Conservation (phyloP, 495 filamentous ascomycete genomes). For the Beverwykella pulmonaria region DNA sequence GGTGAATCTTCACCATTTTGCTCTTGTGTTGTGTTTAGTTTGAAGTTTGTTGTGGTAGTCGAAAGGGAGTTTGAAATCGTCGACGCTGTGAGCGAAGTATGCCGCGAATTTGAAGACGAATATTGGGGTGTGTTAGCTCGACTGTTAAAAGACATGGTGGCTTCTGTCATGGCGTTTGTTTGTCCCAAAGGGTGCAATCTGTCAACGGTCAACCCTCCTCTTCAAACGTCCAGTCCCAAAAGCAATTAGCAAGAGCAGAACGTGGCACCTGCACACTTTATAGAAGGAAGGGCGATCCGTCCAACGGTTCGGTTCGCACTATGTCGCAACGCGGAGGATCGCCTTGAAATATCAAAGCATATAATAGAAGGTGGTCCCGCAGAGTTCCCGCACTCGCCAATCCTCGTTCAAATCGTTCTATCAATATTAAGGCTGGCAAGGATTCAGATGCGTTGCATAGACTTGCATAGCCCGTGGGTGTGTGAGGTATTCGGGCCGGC, state of each 20-base stretch:
- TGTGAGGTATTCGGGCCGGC: slow-evolving; percentile 17
- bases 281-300: slow-evolving; percentile 3
- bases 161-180: slow-evolving; percentile 1
- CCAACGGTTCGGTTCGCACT: neutral
- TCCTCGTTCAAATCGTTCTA: neutral
- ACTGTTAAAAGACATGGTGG: slow-evolving; percentile 3
- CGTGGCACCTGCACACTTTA: slow-evolving; percentile 20
- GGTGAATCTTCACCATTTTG: neutral
- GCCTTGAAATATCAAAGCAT: neutral
- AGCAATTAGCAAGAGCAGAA: neutral
- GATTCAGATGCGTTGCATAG: slow-evolving; percentile 29
- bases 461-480: slow-evolving; percentile 12
- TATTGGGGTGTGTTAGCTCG: neutral
- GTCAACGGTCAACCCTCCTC: slow-evolving; percentile 17
- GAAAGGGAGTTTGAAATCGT: neutral
- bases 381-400: neutral
- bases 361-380: neutral
- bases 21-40: neutral
- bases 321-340: slow-evolving; percentile 5
- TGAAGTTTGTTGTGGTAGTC: neutral
- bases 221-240: neutral
- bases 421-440: slow-evolving; percentile 20
- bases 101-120: neutral
- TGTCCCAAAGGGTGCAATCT: neutral
- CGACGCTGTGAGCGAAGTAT: slow-evolving; percentile 4